Percentiles rank a stretch among this genome's conserved stretches.
Conservation (phyloP, 208 protist genomes). For the Trypanosoma melophagium region DNA sequence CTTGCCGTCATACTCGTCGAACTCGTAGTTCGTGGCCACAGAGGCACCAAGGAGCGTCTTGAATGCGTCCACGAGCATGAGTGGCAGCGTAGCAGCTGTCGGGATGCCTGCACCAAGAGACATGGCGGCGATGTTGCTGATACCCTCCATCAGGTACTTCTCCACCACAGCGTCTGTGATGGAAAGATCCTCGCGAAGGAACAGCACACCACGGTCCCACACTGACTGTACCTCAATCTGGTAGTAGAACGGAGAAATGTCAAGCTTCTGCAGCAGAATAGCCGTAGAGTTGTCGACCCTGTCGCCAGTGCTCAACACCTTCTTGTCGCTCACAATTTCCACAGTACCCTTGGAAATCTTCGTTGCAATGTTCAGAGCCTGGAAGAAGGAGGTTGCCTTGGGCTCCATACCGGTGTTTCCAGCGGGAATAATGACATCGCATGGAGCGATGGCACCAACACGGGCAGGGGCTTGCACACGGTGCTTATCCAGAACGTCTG, state of each 20-base stretch:
- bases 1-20: slow-evolving; percentile 78
- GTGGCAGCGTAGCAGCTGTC: slow-evolving; percentile 93
- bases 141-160: slow-evolving; percentile 81
- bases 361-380: slow-evolving; percentile 98
- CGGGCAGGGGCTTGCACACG: slow-evolving; percentile 95
- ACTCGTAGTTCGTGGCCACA: slow-evolving; percentile 94
- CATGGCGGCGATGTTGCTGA: slow-evolving; percentile 93
- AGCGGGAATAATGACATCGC: slow-evolving; percentile 95
- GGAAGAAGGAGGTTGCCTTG: slow-evolving; percentile 98
- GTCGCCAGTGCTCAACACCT: slow-evolving; percentile 94
- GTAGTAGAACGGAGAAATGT: slow-evolving; percentile 99
- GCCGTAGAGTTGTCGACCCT: slow-evolving; percentile 98
- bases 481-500: slow-evolving; percentile 76
- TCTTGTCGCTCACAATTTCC: slow-evolving; percentile 97
- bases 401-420: slow-evolving; percentile 98
- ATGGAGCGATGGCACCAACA: slow-evolving; percentile 96
- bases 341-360: slow-evolving; percentile 99
- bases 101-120: slow-evolving; percentile 95
- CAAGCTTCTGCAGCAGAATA: slow-evolving; percentile 96
- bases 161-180: slow-evolving; percentile 93
- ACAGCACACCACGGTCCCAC: slow-evolving; percentile 96
- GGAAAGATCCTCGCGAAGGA: slow-evolving; percentile 93
- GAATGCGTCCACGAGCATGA: slow-evolving; percentile 96
- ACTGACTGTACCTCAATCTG: slow-evolving; percentile 91
- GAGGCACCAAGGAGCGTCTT: slow-evolving; percentile 97